A percentile compares a stretch with the other conserved stretches of the same genome.
phyloP scores from a whole-genome alignment of 495 filamentous ascomycete genomes.

The Elaphomyces granulatus region DNA sequence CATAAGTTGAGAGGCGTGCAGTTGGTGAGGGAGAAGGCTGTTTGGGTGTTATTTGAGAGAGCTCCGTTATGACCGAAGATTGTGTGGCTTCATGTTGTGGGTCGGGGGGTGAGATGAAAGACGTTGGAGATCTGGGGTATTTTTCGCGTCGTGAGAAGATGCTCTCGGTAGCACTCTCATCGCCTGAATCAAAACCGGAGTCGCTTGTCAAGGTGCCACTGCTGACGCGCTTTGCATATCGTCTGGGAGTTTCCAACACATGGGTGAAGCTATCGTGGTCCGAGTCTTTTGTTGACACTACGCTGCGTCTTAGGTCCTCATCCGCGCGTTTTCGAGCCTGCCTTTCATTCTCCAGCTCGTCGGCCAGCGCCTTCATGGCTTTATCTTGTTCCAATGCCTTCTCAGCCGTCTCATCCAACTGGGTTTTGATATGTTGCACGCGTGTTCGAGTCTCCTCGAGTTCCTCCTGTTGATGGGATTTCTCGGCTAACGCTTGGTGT shows the following conservation, averaged over 20 bases:
- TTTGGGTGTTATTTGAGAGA: no score
- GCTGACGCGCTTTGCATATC: constrained; percentile 37
- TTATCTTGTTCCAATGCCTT: constrained; percentile 50
- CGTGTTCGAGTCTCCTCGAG: constrained; percentile 60
- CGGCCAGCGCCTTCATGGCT: constrained; percentile 46
- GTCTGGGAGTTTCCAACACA: constrained; percentile 33
- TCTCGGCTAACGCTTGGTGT: constrained; percentile 45
- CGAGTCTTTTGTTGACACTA: constrained; percentile 19
- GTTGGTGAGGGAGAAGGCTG: constrained; percentile 7
- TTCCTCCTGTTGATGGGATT: constrained; percentile 53
- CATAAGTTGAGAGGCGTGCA: constrained; percentile 25
- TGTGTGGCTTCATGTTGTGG: no score
- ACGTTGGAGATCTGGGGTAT: constrained; percentile 27
- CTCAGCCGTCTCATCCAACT: constrained; percentile 65
- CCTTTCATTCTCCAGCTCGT: constrained; percentile 49
- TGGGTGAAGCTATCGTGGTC: constrained; percentile 36
- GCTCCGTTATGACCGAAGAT: no score
- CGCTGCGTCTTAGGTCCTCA: constrained; percentile 29
- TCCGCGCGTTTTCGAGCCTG: constrained; percentile 38
- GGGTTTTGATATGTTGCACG: constrained; percentile 48
- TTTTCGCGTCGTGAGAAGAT: constrained; percentile 46
- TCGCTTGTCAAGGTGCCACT: constrained; percentile 37
- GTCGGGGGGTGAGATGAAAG: constrained; percentile 20
- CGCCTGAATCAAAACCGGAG: constrained; percentile 40
- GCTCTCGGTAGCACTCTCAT: constrained; percentile 43